Evolutionary conservation across 768 basidiomycete genomes (phyloP).

Genomic region (Boletus sp.): DNA sequence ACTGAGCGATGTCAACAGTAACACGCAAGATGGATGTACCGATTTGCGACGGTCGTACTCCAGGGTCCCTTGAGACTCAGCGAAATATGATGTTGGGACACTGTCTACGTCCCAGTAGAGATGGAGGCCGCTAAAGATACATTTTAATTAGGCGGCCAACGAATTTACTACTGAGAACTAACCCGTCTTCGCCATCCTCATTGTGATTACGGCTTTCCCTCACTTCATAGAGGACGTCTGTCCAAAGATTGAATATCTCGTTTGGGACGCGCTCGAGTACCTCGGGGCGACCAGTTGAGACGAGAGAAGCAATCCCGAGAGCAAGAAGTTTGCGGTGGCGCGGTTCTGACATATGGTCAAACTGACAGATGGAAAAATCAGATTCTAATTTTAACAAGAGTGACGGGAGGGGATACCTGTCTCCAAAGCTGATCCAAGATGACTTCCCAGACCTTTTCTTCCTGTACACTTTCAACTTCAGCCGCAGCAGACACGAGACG

Average conservation of each 20-base stretch:
- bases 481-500: constrained; percentile 69
- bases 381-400: not conserved
- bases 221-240: constrained; percentile 85
- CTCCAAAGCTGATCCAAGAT: constrained; percentile 83
- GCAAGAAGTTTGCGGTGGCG: constrained; percentile 80
- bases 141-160: not conserved
- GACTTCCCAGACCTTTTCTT: constrained; percentile 58
- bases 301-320: constrained; percentile 75
- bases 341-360: constrained; percentile 88
- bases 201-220: constrained; percentile 58
- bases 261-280: constrained; percentile 68
- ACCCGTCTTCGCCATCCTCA: constrained; percentile 39
- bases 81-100: constrained; percentile 57
- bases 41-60: constrained; percentile 75
- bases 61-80: constrained; percentile 63
- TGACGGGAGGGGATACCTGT: constrained; percentile 49
- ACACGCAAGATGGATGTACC: constrained; percentile 40
- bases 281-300: constrained; percentile 71
- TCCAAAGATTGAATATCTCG: constrained; percentile 85
- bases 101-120: constrained; percentile 71
- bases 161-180: not conserved
- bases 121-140: constrained; percentile 36
- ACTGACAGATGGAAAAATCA: constrained; percentile 43
- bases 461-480: constrained; percentile 42
- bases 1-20: constrained; percentile 8